Base-by-base conservation (phyloP, 1,139 yeast species). In the Blastobotrys apis region DNA sequence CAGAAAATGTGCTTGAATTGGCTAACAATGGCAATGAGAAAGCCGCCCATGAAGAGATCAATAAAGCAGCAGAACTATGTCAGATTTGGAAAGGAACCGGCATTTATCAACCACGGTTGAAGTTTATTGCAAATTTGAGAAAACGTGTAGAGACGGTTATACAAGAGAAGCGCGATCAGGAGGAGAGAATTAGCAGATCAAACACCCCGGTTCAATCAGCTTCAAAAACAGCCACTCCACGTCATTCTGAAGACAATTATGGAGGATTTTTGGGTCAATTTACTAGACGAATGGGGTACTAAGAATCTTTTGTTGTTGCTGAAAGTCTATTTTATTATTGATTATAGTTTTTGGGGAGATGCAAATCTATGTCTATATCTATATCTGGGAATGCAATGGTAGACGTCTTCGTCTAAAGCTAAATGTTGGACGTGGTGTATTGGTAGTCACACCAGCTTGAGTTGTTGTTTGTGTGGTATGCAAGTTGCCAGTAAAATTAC, bases 31-130 rank as follows among this genome's bases (percentile, higher is more conserved):
- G 53, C 8, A 52, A 59, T 20, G 32, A 42, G 2, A 54, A 53
- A 5, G 53, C 42, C 3, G 65, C 65, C 1, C 41, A 49, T 21
- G 47, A 42, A n/a, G 46, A 37, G 25, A 47, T 62, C 9, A 58
- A 53, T 23, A 43, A 51, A 2, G 48, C 54, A 1, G 49, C 48
- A 2, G 53, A 53, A 16, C 46, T 62, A n/a, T 47, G 51, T 17
- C 53, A 50, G 27, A 52, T 62, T 15, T 62, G 65, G 65, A 56
- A 59, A 34, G 65, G 65, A 12, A 62, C 66, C 1, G 37, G 51
- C 10, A 45, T 47, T 12, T 57, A 59, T 37, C 38, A 47, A 1
- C 21, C 48, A 6, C 47, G 55, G 20, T 44, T 45, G 21, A 53
- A 53, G 47, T 60, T 59, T 34, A 45, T 60, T 4, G 47, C 52